Evolutionary conservation across 129 eudicot species (phyloP), one percentile per base, ranked within the genome.

Genomic region (Saposhnikovia divaricata): DNA sequence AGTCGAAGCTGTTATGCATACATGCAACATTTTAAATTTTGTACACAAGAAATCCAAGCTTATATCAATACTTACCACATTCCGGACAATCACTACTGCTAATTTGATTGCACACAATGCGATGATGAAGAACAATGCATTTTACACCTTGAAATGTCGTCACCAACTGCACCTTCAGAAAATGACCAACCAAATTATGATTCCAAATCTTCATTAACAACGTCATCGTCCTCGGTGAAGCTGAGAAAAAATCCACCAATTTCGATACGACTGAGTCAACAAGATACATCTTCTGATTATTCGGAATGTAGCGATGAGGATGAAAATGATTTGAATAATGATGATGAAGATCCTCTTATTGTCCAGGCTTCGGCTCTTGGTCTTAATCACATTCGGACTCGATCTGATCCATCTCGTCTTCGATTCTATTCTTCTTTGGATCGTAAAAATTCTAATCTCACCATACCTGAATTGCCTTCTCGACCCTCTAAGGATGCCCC

Each of bases 381-480:
- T 27, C 90, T 92, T 61, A 89, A 95, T 81, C 97, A 87, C 44
- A 92, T 95, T 79, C 85, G 96, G 83, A 95, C 96, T 51, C 89
- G 92, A 27, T 95, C 94, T 16, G 96, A 83, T 78, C 93, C 96
- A 8, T 77, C 86, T 42, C 82, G 42, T 23, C 77, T 70, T 15
- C 70, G 77, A 88, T 87, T 78, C 89, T 87, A 59, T 44, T 86
- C 81, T 75, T 84, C 85, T 57, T 21, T 82, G 47, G 75, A 55
- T 21, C 72, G 68, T 55, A 61, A 82, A 4, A 83, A 86, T 9
- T 87, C 85, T n/a, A 86, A 80, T 57, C 77, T 86, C 23, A 85
- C 79, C 40, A 37, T 37, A 66, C 40, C 48, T 51, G 84, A 74
- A 37, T 69, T 73, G 75, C 50, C 63, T 74, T 69, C 45, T 37